Percentiles rank a stretch among this genome's conserved stretches.
These are phyloP conservation scores for Chloris gayana DNA, from an alignment of 176 grass and related monocot species.

Conservation along the genomic window DNA sequence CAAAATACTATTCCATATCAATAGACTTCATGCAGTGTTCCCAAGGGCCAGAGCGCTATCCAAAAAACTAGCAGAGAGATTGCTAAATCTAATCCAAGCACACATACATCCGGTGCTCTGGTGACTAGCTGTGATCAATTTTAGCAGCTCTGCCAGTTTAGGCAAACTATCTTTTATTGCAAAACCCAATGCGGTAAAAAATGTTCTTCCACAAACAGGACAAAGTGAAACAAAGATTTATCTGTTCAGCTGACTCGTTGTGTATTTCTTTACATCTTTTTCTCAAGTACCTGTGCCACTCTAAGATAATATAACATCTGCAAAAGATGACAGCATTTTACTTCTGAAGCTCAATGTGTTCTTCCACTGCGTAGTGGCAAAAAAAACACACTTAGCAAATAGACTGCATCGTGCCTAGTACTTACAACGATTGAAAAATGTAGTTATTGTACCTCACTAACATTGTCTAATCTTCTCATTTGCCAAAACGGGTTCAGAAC, in stretches of 20 bases:
- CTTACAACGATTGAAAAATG: background rate
- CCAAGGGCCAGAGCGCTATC: too few species aligned
- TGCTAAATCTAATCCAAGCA: background rate
- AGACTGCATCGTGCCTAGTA: background rate
- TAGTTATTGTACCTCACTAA: background rate
- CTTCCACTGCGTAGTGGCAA: background rate
- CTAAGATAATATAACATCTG: background rate
- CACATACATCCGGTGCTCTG: background rate
- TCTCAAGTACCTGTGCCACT: background rate
- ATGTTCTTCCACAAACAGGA: background rate
- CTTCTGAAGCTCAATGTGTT: background rate
- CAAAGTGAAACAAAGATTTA: background rate
- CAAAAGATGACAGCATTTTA: background rate
- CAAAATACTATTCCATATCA: too few species aligned
- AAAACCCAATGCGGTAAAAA: background rate
- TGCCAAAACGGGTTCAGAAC: constrained; percentile 17
- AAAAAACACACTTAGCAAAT: constrained; percentile 13
- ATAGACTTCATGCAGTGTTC: too few species aligned
- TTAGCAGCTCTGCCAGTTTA: background rate
- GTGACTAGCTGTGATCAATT: background rate
- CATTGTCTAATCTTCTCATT: background rate
- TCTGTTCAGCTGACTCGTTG: background rate
- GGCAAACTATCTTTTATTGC: background rate
- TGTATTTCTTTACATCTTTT: constrained; percentile 10
- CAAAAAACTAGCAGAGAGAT: background rate